Percentiles rank a stretch among this genome's conserved stretches.
Conservation (phyloP, 1,284 basidiomycete species). For the Thecaphora thlaspeos region DNA sequence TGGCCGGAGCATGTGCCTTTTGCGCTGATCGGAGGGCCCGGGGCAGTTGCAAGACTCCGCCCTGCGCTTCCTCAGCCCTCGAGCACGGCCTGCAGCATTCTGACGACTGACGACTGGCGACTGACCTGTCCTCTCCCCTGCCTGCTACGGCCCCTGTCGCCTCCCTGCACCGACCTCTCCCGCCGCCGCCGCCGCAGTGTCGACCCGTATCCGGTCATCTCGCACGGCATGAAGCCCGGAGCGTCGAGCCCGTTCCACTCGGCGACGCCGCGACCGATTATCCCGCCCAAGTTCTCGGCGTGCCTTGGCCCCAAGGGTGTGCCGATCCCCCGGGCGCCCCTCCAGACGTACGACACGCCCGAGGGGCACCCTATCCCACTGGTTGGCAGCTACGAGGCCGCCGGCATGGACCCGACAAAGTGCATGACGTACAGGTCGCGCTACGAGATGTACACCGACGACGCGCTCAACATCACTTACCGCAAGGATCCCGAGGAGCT, state of each 20-base stretch:
- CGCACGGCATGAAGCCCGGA: constrained; percentile 14
- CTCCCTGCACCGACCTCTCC: too few relatives aligned
- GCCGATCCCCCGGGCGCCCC: constrained; percentile 45
- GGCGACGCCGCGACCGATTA: constrained; percentile 29
- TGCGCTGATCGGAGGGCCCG: too few relatives aligned
- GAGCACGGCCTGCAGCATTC: too few relatives aligned
- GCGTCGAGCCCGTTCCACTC: constrained; percentile 24
- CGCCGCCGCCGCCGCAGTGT: constrained; percentile 12
- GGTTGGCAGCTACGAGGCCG: constrained; percentile 51
- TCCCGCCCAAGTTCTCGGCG: constrained; percentile 41
- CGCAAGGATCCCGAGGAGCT: constrained; percentile 48
- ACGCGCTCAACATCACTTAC: constrained; percentile 56
- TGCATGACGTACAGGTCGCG: constrained; percentile 55
- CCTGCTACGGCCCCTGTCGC: too few relatives aligned
- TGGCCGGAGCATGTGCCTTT: too few relatives aligned
- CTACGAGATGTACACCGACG: constrained; percentile 57
- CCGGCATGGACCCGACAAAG: constrained; percentile 50
- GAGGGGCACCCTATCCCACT: constrained; percentile 50
- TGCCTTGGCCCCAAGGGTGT: constrained; percentile 48
- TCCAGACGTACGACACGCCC: constrained; percentile 50
- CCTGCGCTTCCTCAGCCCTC: too few relatives aligned
- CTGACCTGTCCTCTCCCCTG: not conserved
- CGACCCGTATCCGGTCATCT: constrained; percentile 50
- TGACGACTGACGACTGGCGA: too few relatives aligned
- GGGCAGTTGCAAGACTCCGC: too few relatives aligned